Evolutionary conservation across 2,329 filamentous ascomycete species (phyloP).

Genomic region (Cladobotryum protrusum): DNA sequence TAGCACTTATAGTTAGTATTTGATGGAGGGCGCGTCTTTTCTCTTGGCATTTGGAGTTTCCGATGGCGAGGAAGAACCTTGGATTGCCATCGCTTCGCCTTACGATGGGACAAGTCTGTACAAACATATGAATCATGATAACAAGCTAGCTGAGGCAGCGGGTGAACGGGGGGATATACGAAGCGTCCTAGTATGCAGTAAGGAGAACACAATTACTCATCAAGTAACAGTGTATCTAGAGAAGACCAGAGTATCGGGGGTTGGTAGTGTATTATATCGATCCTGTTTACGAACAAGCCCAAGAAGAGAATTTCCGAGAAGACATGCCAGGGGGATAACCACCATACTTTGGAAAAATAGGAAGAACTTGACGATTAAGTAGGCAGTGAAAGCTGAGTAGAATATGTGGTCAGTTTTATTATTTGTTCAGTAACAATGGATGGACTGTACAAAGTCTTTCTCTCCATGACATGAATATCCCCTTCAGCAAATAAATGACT

Average conservation of each 20-base stretch:
- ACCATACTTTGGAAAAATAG: not conserved
- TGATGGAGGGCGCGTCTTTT: not conserved
- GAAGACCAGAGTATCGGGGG: conserved; percentile 1
- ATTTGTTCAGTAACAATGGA: too few relatives aligned
- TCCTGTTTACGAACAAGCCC: not conserved
- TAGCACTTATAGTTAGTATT: not conserved
- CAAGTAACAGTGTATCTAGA: conserved; percentile 2
- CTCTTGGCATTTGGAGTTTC: conserved; percentile 3
- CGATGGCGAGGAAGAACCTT: conserved; percentile 1
- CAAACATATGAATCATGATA: not conserved
- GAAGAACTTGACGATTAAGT: not conserved
- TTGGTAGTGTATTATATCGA: conserved; percentile 7
- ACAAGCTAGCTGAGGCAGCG: not conserved
- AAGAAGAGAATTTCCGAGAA: not conserved
- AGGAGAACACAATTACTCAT: not conserved
- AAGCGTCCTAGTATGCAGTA: not conserved
- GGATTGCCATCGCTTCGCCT: not conserved
- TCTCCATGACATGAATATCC: too few relatives aligned
- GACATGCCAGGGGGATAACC: not conserved
- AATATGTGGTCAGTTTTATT: too few relatives aligned
- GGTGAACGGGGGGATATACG: not conserved
- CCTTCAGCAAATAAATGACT: too few relatives aligned
- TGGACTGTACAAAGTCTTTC: too few relatives aligned
- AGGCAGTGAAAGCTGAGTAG: too few relatives aligned
- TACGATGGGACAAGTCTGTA: conserved; percentile 1